Base-by-base conservation (phyloP, 345 rosid species). In the Ceriops zippeliana region DNA sequence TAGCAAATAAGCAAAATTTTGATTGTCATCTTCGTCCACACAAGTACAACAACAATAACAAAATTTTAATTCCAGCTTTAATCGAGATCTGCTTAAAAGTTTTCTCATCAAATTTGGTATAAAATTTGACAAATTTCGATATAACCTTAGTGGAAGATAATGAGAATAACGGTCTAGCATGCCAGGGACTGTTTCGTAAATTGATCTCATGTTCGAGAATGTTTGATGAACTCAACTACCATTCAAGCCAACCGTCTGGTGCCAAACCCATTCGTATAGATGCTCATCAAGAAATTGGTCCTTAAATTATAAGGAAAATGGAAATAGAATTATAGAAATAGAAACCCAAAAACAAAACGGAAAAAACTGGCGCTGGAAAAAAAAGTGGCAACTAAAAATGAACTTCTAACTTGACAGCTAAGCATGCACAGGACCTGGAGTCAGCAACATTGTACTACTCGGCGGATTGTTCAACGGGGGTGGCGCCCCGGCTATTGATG, bases 371-470 rank as follows among this genome's bases (percentile, higher is more conserved):
- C 24, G 34, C 53, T 67, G 70, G 34, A 61, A 32, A 13, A 10
- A 49, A 19, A 17, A 51, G 51, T 31, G 60, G 32, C 8, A 3
- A 24, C 13, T 42, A 35, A 56, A 17, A 59, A 16, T 27, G 56
- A 34, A 58, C 10, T 34, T 5, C 2, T 69, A 31, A 21, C 69
- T 59, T 66, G 77, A 64, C 46, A 69, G 61, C 78, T 83, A 82
- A 56, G 86, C 81, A 75, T 84, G 85, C 82, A 81, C 78, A 63
- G 92, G 96, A 52, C 86, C 95, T 15, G 90, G 93, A 70, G 83
- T 63, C 52, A 58, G 83, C 67, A 71, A 67, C 73, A 64, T 72
- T 7, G 89, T 35, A 28, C 54, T 77, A 72, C 74, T 76, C 27
- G 96, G 89, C 59, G 86, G 91, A 70, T 66, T 85, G 46, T 62